Evolutionary conservation across 2,329 filamentous ascomycete genomes (phyloP).

Genomic region (Ophidiomyces ophidiicola): DNA sequence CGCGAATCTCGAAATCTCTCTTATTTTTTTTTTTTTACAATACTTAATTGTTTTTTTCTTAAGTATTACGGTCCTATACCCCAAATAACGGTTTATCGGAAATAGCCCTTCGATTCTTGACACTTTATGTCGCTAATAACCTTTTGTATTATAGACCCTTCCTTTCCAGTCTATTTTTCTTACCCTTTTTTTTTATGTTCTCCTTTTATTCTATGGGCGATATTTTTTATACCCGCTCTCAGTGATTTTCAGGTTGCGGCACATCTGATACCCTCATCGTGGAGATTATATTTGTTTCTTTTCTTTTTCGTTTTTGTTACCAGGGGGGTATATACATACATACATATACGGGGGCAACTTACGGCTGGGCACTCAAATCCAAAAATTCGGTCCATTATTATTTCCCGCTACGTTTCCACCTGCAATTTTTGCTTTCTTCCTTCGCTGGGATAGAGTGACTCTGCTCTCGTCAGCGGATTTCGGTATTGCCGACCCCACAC

Average conservation of each 20-base stretch:
- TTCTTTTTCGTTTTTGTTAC: constrained; percentile 4
- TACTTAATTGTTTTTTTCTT: constrained; percentile 6
- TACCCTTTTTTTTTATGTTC: constrained; percentile 1
- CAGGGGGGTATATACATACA: constrained; percentile 9
- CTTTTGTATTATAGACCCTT: constrained; percentile 12
- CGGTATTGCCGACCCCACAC: constrained; percentile 7
- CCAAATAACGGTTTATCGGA: not conserved
- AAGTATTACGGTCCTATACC: not conserved
- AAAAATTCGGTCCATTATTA: constrained; percentile 2
- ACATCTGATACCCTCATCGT: constrained; percentile 12
- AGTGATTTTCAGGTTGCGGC: constrained; percentile 7
- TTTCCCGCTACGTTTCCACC: not conserved
- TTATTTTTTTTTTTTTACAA: no score
- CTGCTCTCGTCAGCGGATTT: not conserved
- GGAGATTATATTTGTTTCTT: constrained; percentile 10
- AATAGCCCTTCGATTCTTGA: constrained; percentile 1
- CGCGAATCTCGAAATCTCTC: no score
- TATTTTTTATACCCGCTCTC: constrained; percentile 4
- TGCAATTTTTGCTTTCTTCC: constrained; percentile 3
- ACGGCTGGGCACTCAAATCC: constrained; percentile 3
- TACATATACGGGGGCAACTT: not conserved
- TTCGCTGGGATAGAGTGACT: constrained; percentile 14
- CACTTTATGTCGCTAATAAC: constrained; percentile 7
- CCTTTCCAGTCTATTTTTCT: constrained; percentile 1
- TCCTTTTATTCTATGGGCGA: constrained; percentile 1